These are phyloP conservation scores for Mycocentrospora acerina DNA, from an alignment of 2,329 filamentous ascomycete genomes.

Conservation along the genomic window DNA sequence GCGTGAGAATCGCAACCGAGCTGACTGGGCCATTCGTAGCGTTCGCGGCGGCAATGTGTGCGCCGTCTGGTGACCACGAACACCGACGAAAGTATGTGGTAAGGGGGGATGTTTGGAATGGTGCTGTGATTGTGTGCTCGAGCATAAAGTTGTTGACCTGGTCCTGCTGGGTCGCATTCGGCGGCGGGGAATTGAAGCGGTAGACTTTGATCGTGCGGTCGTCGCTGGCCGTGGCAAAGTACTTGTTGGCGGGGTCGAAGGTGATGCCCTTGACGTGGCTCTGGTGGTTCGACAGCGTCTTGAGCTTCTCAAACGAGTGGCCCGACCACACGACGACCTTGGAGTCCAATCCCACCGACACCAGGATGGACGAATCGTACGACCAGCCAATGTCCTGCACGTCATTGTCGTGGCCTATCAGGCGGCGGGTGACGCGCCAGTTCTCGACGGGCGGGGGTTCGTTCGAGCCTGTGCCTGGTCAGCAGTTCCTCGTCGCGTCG, in stretches of 20 bases:
- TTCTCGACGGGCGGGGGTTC: slow-evolving; percentile 94
- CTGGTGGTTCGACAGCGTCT: slow-evolving; percentile 88
- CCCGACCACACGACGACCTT: slow-evolving; percentile 99
- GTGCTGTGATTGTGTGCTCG: slow-evolving; percentile 84
- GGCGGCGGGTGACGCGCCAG: slow-evolving; percentile 90
- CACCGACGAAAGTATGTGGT: slow-evolving; percentile 96
- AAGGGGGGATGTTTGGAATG: slow-evolving; percentile 87
- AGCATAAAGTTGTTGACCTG: slow-evolving; percentile 96
- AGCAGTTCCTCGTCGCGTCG: slow-evolving; percentile 6
- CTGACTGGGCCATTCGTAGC: slow-evolving; percentile 96
- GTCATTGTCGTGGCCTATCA: slow-evolving; percentile 97
- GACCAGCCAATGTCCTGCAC: slow-evolving; percentile 98
- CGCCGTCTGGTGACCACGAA: slow-evolving; percentile 96
- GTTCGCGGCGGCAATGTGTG: slow-evolving; percentile 95
- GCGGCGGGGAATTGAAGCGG: slow-evolving; percentile 81
- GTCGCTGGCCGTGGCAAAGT: slow-evolving; percentile 97
- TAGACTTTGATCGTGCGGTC: slow-evolving; percentile 97
- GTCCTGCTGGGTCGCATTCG: slow-evolving; percentile 91
- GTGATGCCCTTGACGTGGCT: slow-evolving; percentile 99
- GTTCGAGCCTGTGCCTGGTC: slow-evolving; percentile 62
- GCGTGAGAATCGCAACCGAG: slow-evolving; percentile 93
- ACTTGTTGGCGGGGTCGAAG: slow-evolving; percentile 98
- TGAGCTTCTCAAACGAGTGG: slow-evolving; percentile 96
- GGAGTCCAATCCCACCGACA: slow-evolving; percentile 94
- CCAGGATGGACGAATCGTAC: slow-evolving; percentile 88